Evolutionary conservation across 768 basidiomycete genomes (phyloP).

Genomic region (Paxillus rubicundulus): DNA sequence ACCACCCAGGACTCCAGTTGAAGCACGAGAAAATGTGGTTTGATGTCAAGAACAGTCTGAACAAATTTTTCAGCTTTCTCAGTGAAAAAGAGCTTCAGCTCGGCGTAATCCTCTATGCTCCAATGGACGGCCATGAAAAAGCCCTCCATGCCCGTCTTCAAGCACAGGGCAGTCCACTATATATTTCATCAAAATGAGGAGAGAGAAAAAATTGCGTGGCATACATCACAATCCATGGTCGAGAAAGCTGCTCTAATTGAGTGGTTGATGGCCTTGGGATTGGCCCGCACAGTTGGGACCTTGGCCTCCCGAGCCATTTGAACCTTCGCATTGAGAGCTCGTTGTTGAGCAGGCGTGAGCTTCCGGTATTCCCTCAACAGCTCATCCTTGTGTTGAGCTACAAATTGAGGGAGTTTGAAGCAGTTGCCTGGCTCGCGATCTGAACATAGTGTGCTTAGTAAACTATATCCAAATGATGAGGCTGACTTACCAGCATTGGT

Average conservation of each 20-base stretch:
- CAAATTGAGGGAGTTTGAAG: too few species aligned
- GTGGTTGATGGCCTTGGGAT: constrained; percentile 1
- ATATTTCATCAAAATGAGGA: background rate
- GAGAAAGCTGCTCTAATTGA: background rate
- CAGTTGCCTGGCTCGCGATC: too few species aligned
- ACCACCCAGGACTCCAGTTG: background rate
- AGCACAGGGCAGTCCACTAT: constrained; percentile 2
- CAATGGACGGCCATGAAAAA: constrained; percentile 3
- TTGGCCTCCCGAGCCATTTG: too few species aligned
- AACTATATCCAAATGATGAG: too few species aligned
- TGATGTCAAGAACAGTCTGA: background rate
- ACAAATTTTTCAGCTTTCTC: constrained; percentile 5
- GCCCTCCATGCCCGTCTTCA: constrained; percentile 1
- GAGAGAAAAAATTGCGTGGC: background rate
- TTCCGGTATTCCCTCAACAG: too few species aligned
- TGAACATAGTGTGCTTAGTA: too few species aligned
- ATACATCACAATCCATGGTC: constrained; percentile 6
- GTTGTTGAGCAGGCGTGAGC: too few species aligned
- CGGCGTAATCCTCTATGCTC: background rate
- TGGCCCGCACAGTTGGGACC: background rate
- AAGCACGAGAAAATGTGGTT: background rate
- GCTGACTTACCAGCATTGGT: too few species aligned
- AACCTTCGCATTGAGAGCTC: too few species aligned
- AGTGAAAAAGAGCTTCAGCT: constrained; percentile 3
- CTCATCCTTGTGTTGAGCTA: too few species aligned